phyloP scores from a whole-genome alignment of 805 yeast species.

The Myxozyma neglecta region DNA sequence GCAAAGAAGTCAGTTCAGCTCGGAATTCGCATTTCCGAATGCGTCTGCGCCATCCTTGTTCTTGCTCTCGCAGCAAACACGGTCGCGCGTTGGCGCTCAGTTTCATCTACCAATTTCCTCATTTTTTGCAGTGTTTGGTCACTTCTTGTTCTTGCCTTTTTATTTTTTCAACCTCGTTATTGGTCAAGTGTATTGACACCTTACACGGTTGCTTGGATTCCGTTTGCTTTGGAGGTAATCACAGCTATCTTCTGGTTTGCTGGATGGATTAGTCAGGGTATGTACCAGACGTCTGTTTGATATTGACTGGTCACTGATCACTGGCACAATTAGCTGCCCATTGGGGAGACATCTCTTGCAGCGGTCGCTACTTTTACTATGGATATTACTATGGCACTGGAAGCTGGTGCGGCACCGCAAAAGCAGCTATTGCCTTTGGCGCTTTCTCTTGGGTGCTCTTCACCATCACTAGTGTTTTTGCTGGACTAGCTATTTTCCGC shows the following conservation, averaged over 20 bases:
- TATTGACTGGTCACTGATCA: background rate
- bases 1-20: too few relatives aligned
- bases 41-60: slow-evolving; percentile 11
- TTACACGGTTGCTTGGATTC: slow-evolving; percentile 1
- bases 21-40: slow-evolving; percentile 3
- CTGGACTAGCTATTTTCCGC: slow-evolving; percentile 4
- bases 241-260: slow-evolving; percentile 19
- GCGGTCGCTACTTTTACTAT: background rate
- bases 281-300: background rate
- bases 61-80: slow-evolving; percentile 15
- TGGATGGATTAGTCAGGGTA: slow-evolving; percentile 13
- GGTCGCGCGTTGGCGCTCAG: background rate
- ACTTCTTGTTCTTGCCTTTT: slow-evolving; percentile 3
- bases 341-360: background rate
- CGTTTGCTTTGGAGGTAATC: slow-evolving; percentile 12
- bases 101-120: slow-evolving; percentile 1
- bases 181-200: background rate
- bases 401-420: slow-evolving; percentile 24
- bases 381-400: background rate
- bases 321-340: background rate
- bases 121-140: slow-evolving; percentile 12
- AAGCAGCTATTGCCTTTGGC: slow-evolving; percentile 30
- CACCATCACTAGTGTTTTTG: slow-evolving; percentile 2
- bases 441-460: slow-evolving; percentile 26
- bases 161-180: slow-evolving; percentile 6